Percentiles rank a stretch among this genome's conserved stretches.
phyloP scores from a whole-genome alignment of 2,329 filamentous ascomycete genomes.

The Anisogramma anomala region DNA sequence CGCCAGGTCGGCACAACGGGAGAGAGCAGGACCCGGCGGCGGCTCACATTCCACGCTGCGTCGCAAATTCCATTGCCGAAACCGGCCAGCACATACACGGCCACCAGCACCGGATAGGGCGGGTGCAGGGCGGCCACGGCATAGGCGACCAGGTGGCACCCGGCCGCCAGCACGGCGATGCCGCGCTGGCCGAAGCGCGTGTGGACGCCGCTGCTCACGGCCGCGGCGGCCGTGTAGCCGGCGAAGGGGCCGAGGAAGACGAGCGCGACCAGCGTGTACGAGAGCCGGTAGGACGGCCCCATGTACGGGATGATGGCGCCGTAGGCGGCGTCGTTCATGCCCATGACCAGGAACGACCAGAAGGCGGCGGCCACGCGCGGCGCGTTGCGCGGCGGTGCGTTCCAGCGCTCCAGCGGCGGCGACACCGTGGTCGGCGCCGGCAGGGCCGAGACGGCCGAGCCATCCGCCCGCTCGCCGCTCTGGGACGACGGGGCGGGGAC shows the following conservation, averaged over 20 bases:
- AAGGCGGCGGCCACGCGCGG: slow-evolving; percentile 41
- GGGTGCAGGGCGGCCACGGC: slow-evolving; percentile 52
- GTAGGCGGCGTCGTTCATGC: slow-evolving; percentile 47
- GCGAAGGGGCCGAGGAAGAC: slow-evolving; percentile 36
- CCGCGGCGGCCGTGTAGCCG: slow-evolving; percentile 33
- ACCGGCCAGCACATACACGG: slow-evolving; percentile 55
- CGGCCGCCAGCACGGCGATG: slow-evolving; percentile 48
- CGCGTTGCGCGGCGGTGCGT: slow-evolving; percentile 35
- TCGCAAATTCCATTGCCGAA: slow-evolving; percentile 59
- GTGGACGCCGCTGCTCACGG: slow-evolving; percentile 34
- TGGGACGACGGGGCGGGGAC: not conserved
- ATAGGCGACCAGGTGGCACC: slow-evolving; percentile 53
- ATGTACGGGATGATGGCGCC: slow-evolving; percentile 23
- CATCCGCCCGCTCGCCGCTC: no score
- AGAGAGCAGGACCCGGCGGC: no score
- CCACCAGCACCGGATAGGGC: slow-evolving; percentile 53
- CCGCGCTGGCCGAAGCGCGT: slow-evolving; percentile 49
- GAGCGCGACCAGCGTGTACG: slow-evolving; percentile 36
- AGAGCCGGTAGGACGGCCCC: slow-evolving; percentile 29
- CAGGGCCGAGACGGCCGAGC: slow-evolving; percentile 4
- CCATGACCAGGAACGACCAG: slow-evolving; percentile 46
- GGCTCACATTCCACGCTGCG: slow-evolving; percentile 38
- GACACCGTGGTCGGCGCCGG: slow-evolving; percentile 7
- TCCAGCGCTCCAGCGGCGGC: slow-evolving; percentile 30
- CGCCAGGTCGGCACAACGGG: not conserved